Percentiles rank a stretch among this genome's conserved stretches.
Conservation (phyloP, 116 monocot genomes). For the Phalaenopsis hybrid region DNA sequence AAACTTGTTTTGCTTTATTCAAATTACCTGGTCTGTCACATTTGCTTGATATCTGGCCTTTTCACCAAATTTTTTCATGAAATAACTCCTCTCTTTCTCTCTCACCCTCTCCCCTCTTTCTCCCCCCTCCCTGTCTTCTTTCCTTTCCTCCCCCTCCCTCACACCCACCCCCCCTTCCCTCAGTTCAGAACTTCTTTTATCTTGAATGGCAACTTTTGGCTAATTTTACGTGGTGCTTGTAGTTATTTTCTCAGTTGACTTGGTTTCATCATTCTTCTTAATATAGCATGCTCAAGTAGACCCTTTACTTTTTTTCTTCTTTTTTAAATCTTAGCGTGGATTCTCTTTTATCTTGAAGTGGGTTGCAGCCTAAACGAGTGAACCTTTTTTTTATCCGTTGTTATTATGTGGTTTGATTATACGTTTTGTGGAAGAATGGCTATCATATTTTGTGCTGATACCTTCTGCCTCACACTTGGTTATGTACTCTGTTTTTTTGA, state of each 20-base stretch:
- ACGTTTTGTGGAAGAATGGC: background rate
- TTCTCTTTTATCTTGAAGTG: background rate
- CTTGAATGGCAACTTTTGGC: background rate
- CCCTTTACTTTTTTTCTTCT: background rate
- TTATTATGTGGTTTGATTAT: background rate
- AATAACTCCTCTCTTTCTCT: background rate
- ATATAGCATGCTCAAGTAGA: background rate
- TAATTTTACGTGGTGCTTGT: background rate
- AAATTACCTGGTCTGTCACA: background rate
- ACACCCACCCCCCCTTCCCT: background rate
- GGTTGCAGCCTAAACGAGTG: background rate
- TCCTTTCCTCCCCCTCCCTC: background rate
- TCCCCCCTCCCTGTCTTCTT: too few species aligned
- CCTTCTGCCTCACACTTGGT: background rate
- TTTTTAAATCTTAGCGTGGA: background rate
- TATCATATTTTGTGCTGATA: background rate
- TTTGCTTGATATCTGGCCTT: background rate
- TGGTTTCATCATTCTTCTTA: background rate
- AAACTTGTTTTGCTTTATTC: background rate
- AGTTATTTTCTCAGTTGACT: background rate
- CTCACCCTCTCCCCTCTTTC: too few species aligned
- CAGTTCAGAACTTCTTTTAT: background rate
- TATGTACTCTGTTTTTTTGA: background rate
- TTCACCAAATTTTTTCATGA: background rate
- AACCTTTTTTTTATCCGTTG: background rate